These are phyloP conservation scores for Triangularia verruculosa DNA, from an alignment of 2,329 filamentous ascomycete species.

Conservation along the genomic window DNA sequence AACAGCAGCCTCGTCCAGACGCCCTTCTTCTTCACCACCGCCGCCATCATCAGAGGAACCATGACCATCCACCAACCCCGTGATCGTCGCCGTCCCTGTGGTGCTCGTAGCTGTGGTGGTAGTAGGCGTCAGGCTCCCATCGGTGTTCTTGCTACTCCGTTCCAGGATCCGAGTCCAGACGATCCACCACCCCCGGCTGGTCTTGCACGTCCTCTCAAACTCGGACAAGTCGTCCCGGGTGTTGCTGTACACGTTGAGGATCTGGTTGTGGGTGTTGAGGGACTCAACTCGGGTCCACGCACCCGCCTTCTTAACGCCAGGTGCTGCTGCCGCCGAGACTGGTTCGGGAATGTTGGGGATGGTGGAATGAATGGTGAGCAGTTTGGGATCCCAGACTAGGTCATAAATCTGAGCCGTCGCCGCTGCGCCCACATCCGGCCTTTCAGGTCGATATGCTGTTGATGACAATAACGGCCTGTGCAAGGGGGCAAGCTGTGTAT, in stretches of 20 bases:
- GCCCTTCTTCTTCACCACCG: neutral
- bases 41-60: neutral
- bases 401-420: constrained; percentile 53
- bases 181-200: constrained; percentile 66
- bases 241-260: constrained; percentile 54
- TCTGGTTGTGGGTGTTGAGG: constrained; percentile 61
- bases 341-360: constrained; percentile 64
- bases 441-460: constrained; percentile 55
- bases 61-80: constrained; percentile 15
- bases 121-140: neutral
- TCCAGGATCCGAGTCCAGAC: constrained; percentile 61
- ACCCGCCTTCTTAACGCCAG: constrained; percentile 22
- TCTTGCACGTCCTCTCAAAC: constrained; percentile 63
- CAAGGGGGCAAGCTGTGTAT: constrained; percentile 59
- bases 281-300: constrained; percentile 61
- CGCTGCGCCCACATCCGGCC: constrained; percentile 39
- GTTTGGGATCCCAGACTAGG: constrained; percentile 58
- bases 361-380: constrained; percentile 58
- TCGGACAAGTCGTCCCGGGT: constrained; percentile 43
- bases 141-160: neutral
- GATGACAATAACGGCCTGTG: constrained; percentile 55
- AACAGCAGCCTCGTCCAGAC: constrained; percentile 27
- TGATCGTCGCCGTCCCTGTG: constrained; percentile 9
- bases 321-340: neutral
- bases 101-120: neutral